A percentile compares a stretch with the other conserved stretches of the same genome.
Conservation (phyloP, 805 yeast species). For the Sporopachydermia lactativora region DNA sequence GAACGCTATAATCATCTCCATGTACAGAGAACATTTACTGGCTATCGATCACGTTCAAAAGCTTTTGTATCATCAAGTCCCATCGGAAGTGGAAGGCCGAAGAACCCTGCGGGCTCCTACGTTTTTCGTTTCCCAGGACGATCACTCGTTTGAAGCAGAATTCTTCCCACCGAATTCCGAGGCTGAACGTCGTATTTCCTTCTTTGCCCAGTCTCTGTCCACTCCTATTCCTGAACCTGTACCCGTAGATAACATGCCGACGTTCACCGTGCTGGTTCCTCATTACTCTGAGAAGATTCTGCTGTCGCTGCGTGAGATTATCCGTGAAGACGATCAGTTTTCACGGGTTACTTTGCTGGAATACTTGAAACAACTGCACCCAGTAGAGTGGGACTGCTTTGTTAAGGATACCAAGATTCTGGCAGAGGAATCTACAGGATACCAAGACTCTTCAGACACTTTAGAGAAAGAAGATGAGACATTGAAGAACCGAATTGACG, state of each 20-base stretch:
- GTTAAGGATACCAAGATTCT: slow-evolving; percentile 61
- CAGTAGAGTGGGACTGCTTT: slow-evolving; percentile 70
- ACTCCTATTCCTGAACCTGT: slow-evolving; percentile 71
- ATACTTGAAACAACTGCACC: slow-evolving; percentile 58
- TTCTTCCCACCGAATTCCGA: slow-evolving; percentile 95
- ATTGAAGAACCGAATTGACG: slow-evolving; percentile 30
- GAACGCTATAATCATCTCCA: slow-evolving; percentile 97
- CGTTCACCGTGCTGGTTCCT: slow-evolving; percentile 74
- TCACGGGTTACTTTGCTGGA: slow-evolving; percentile 61
- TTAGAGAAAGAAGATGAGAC: slow-evolving; percentile 29
- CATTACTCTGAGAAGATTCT: slow-evolving; percentile 78
- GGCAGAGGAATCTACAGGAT: slow-evolving; percentile 59
- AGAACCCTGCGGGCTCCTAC: slow-evolving; percentile 98
- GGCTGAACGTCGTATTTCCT: slow-evolving; percentile 94
- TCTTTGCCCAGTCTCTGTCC: slow-evolving; percentile 80
- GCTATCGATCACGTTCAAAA: slow-evolving; percentile 98
- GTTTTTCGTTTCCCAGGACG: slow-evolving; percentile 96
- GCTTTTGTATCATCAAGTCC: slow-evolving; percentile 95
- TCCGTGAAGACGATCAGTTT: slow-evolving; percentile 57
- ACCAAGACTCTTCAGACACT: slow-evolving; percentile 28
- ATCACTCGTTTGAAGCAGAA: slow-evolving; percentile 84
- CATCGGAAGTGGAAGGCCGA: slow-evolving; percentile 95
- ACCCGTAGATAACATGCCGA: slow-evolving; percentile 57
- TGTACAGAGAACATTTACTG: slow-evolving; percentile 97
- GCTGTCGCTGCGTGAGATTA: slow-evolving; percentile 62